Evolutionary conservation across 2,329 filamentous ascomycete species (phyloP).

Genomic region (Neopestalotiopsis sp.): DNA sequence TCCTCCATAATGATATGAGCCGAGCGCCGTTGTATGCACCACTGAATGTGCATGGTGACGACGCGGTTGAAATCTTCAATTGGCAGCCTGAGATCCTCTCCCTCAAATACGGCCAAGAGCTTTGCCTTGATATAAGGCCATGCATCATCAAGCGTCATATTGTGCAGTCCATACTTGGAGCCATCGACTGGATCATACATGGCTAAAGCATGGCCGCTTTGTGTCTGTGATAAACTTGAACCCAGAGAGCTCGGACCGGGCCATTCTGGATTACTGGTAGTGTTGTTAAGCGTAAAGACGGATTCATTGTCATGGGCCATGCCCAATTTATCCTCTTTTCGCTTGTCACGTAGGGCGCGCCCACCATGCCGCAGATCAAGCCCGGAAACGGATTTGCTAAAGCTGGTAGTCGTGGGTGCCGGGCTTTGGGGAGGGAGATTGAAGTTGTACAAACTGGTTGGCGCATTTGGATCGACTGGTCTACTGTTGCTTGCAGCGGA

Average conservation of each 20-base stretch:
- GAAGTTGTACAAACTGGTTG: conserved; percentile 80
- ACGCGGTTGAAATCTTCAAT: conserved; percentile 84
- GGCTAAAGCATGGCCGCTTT: conserved; percentile 50
- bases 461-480: conserved; percentile 75
- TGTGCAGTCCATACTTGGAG: conserved; percentile 67
- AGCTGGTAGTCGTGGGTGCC: conserved; percentile 66
- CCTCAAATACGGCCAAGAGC: conserved; percentile 79
- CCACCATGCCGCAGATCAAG: conserved; percentile 80
- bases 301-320: conserved; percentile 59
- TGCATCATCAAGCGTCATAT: conserved; percentile 77
- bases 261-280: conserved; percentile 48
- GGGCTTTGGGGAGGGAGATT: conserved; percentile 76
- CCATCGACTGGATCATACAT: conserved; percentile 58
- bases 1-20: conserved; percentile 78
- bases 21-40: conserved; percentile 75
- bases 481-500: conserved; percentile 79
- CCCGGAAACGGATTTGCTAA: conserved; percentile 83
- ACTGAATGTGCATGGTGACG: conserved; percentile 78
- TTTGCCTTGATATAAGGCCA: conserved; percentile 82
- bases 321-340: conserved; percentile 68
- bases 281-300: conserved; percentile 36
- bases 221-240: conserved; percentile 32
- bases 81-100: conserved; percentile 78
- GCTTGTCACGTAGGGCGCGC: conserved; percentile 79
- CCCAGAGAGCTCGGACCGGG: conserved; percentile 58